phyloP scores from a whole-genome alignment of 306 rosid species.

The Casuarina glauca region DNA sequence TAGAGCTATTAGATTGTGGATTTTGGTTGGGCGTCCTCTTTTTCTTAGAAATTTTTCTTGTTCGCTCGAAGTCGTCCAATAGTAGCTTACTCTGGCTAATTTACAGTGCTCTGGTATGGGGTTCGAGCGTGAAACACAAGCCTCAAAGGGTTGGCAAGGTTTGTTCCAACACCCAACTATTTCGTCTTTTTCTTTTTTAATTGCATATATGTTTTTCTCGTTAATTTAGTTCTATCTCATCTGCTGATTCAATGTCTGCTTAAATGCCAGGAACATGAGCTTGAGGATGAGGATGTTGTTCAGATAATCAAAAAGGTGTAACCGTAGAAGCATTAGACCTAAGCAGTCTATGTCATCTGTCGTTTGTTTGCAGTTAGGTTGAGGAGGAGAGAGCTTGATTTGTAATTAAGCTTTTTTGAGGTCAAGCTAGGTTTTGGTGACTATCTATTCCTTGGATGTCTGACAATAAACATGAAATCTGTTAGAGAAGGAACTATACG shows the following conservation, averaged over 20 bases:
- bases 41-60: slow-evolving; percentile 1
- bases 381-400: slow-evolving; percentile 32
- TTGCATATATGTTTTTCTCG: neutral
- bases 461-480: neutral
- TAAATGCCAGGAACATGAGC: slow-evolving; percentile 74
- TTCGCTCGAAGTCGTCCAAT: neutral
- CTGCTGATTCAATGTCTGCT: slow-evolving; percentile 24
- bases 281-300: slow-evolving; percentile 96
- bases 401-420: slow-evolving; percentile 30
- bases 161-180: slow-evolving; percentile 19
- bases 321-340: slow-evolving; percentile 2
- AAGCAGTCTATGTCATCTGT: neutral
- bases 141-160: slow-evolving; percentile 99
- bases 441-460: neutral
- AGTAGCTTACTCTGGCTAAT: slow-evolving; percentile 30
- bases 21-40: neutral
- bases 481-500: neutral
- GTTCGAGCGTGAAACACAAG: slow-evolving; percentile 94
- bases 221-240: neutral
- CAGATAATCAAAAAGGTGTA: slow-evolving; percentile 93
- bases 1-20: neutral
- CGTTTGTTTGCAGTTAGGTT: slow-evolving; percentile 17
- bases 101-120: slow-evolving; percentile 94
- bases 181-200: neutral
- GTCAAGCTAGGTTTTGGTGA: slow-evolving; percentile 9